Percentiles rank a stretch among this genome's conserved stretches.
Conservation (phyloP, 768 basidiomycete species). For the Suillus americanus region DNA sequence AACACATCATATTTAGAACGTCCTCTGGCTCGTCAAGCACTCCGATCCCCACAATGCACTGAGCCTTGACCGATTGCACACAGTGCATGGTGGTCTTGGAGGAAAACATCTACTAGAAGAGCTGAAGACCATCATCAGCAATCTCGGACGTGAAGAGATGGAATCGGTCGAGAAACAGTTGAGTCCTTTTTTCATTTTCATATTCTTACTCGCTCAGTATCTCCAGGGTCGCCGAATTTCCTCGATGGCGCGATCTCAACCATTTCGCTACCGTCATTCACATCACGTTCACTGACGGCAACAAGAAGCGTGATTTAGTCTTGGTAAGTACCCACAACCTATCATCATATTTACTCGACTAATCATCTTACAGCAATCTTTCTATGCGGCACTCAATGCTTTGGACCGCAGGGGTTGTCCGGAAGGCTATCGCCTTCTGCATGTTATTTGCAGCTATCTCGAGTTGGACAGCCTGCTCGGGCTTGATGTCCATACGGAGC, state of each 20-base stretch:
- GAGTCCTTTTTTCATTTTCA: neutral
- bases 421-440: too few relatives aligned
- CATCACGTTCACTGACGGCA: constrained; percentile 32
- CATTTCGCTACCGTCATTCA: constrained; percentile 7
- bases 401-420: too few relatives aligned
- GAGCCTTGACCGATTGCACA: constrained; percentile 1
- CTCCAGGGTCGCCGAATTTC: neutral
- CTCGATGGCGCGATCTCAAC: neutral
- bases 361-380: neutral
- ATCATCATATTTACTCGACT: neutral
- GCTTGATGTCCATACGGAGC: too few relatives aligned
- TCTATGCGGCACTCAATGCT: too few relatives aligned
- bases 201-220: neutral
- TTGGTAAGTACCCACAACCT: neutral
- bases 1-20: constrained; percentile 14
- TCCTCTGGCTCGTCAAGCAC: neutral
- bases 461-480: too few relatives aligned
- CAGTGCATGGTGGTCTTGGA: constrained; percentile 5
- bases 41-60: constrained; percentile 4
- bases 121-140: neutral
- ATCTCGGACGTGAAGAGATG: neutral
- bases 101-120: constrained; percentile 6
- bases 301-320: constrained; percentile 34
- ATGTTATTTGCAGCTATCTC: too few relatives aligned
- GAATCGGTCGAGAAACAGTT: neutral